A percentile compares a stretch with the other conserved stretches of the same genome.
These are phyloP conservation scores for Solanum piurae DNA, from an alignment of 257 asterid species.

Conservation along the genomic window DNA sequence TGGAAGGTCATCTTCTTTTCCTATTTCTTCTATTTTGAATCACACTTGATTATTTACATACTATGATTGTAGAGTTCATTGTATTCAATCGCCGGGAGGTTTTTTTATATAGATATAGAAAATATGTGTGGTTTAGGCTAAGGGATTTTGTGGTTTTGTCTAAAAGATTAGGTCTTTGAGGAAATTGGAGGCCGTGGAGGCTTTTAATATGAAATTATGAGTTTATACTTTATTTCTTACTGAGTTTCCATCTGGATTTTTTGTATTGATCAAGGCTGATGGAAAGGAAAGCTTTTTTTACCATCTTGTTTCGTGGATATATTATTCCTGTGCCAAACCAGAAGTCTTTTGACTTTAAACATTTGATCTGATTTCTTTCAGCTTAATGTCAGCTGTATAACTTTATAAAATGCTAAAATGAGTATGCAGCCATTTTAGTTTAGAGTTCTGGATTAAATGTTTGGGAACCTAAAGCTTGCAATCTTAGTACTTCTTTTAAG, in stretches of 20 bases:
- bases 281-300: neutral
- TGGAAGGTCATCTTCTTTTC: constrained; percentile 26
- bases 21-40: neutral
- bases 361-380: neutral
- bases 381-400: neutral
- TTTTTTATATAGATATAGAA: neutral
- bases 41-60: neutral
- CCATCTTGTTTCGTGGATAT: neutral
- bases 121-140: neutral
- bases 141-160: neutral
- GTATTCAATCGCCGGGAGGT: neutral
- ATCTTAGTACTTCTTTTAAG: neutral
- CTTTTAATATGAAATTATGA: neutral
- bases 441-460: neutral
- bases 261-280: neutral
- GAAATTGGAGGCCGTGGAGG: neutral
- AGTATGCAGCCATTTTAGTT: neutral
- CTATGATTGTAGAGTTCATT: neutral
- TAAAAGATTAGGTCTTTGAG: neutral
- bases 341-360: neutral
- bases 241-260: neutral
- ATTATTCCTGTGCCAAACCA: neutral
- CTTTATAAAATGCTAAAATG: neutral
- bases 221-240: neutral
- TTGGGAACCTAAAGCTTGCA: neutral